These are phyloP conservation scores for Fusarium odoratissimum DNA, from an alignment of 2,329 filamentous ascomycete genomes.

Conservation along the genomic window DNA sequence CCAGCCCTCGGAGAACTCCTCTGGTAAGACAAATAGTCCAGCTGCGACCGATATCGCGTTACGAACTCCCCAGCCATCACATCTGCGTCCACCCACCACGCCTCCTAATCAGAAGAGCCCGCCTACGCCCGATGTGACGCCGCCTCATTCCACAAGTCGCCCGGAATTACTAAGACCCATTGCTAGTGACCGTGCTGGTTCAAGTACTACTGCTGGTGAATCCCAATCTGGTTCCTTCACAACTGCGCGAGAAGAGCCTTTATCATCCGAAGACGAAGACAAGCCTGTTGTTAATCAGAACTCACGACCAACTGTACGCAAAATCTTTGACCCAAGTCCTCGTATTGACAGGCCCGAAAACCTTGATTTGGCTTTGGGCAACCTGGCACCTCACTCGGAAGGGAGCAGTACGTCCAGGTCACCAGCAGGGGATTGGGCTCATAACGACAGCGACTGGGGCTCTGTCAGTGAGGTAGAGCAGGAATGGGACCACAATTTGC, in stretches of 20 bases:
- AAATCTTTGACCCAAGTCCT: constrained; percentile 44
- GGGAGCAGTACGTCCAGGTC: constrained; percentile 56
- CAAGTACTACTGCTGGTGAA: constrained; percentile 67
- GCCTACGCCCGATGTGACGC: constrained; percentile 81
- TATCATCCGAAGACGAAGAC: constrained; percentile 71
- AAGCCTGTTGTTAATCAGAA: constrained; percentile 55
- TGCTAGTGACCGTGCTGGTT: constrained; percentile 60
- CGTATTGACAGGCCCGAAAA: constrained; percentile 47
- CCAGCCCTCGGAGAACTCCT: constrained; percentile 65
- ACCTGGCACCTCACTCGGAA: constrained; percentile 55
- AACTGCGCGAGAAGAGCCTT: constrained; percentile 74
- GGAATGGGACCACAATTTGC: constrained; percentile 67
- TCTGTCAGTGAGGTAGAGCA: constrained; percentile 60
- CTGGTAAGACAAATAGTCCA: constrained; percentile 57
- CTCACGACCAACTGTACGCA: constrained; percentile 59
- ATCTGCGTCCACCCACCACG: constrained; percentile 62
- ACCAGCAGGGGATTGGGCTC: constrained; percentile 60
- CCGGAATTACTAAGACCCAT: constrained; percentile 60
- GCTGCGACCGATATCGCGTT: constrained; percentile 53
- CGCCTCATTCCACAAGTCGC: constrained; percentile 65
- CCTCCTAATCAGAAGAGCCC: constrained; percentile 74
- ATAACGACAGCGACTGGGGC: constrained; percentile 69
- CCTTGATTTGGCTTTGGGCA: constrained; percentile 56
- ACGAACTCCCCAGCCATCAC: constrained; percentile 54
- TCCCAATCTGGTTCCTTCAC: constrained; percentile 77